A percentile compares a stretch with the other conserved stretches of the same genome.
Evolutionary conservation across 1,139 yeast genomes (phyloP).

Genomic region (Suhomyces taliae): DNA sequence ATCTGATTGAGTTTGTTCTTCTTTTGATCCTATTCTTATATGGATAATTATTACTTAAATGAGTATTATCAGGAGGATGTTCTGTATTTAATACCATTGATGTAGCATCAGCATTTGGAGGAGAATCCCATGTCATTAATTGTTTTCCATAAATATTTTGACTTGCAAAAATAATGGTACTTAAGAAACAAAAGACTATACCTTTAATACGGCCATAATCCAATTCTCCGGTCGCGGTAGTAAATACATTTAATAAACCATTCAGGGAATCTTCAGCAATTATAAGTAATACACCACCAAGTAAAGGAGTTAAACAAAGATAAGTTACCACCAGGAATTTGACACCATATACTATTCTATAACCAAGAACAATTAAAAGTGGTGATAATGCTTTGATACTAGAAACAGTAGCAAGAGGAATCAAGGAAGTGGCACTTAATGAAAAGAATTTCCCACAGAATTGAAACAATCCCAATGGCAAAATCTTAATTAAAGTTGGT

Average conservation of each 20-base stretch:
- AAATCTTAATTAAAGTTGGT: conserved; percentile 26
- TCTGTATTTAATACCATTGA: conserved; percentile 27
- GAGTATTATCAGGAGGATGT: not conserved
- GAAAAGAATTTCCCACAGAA: conserved; percentile 40
- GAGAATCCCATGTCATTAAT: conserved; percentile 36
- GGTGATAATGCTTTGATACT: conserved; percentile 45
- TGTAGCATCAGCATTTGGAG: conserved; percentile 21
- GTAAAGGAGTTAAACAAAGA: conserved; percentile 36
- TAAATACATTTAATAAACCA: conserved; percentile 12
- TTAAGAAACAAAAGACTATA: conserved; percentile 28
- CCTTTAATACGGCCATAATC: conserved; percentile 30
- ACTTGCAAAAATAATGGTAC: conserved; percentile 39
- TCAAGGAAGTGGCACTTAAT: conserved; percentile 38
- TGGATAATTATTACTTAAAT: not conserved
- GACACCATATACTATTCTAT: conserved; percentile 33
- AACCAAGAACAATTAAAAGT: conserved; percentile 36
- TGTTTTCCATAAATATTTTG: conserved; percentile 46
- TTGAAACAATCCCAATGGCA: conserved; percentile 43
- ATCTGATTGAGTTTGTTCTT: conserved; percentile 25
- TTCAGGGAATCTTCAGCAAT: conserved; percentile 30
- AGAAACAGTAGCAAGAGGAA: conserved; percentile 42
- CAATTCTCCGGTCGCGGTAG: conserved; percentile 14
- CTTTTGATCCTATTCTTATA: conserved; percentile 20
- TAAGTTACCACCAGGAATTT: conserved; percentile 36
- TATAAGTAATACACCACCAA: conserved; percentile 39